Base-by-base conservation (phyloP, 2,329 filamentous ascomycete genomes). In the Xylariales sp. region DNA sequence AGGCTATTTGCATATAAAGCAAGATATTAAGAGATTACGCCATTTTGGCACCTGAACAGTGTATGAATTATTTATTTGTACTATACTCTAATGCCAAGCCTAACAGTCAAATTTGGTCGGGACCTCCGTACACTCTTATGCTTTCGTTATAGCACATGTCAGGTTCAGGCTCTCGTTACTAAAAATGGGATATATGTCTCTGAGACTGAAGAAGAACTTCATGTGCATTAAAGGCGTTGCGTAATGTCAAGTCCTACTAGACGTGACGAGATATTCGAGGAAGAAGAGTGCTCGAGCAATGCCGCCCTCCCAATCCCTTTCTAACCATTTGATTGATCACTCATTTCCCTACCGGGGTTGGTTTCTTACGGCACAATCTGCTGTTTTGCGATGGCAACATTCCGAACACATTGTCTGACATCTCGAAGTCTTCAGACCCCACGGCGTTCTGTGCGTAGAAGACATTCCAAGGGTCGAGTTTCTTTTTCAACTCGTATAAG, bases 381-480 rank as follows among this genome's bases (percentile, higher is more conserved):
- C 75, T 74, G 49, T 75, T 75, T 62, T 76, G 75, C 32, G 72
- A 73, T 5, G 75, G 75, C 62, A 76, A 46, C 23, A 69, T 73
- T 5, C 74, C 73, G 49, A 75, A 72, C n/a, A 76, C 70, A 30
- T 62, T 70, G 23, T 73, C 74, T 10, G 71, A 72, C 73, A 74
- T 75, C 68, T 78, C 72, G 76, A 80, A 82, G 48, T 81, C 75
- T 67, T 81, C 80, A 6, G 77, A 78, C 0, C 80, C 80, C 7
- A 81, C 79, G 18, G 78, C 79, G 18, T 76, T 79, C 39, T 77
- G 75, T 6, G 78, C 75, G 53, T 80, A 80, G 32, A 81, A 79
- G 0, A 81, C 56, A 6, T 76, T 75, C 32, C 72, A 73, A n/a
- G 79, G 79, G 14, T 81, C 79, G 23, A 77, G 67, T 65, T 76